Conservation (phyloP, 805 yeast genomes). For the Pichia deserticola region DNA sequence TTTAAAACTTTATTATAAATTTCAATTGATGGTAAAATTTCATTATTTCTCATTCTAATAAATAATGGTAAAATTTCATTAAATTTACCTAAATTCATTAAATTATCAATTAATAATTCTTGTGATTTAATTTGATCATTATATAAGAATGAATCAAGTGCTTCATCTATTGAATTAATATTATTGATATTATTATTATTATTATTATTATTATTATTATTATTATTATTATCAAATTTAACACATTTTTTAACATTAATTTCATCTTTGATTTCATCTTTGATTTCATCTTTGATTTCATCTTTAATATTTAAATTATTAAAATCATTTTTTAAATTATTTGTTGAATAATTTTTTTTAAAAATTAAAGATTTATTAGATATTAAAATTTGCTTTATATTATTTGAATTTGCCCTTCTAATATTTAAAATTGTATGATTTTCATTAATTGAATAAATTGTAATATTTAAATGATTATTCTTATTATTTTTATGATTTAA, state of each 20-base stretch:
- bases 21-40: constrained; percentile 41
- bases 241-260: too few species aligned
- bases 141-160: not conserved
- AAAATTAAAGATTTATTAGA: constrained; percentile 1
- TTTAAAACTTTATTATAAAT: constrained; percentile 47
- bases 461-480: constrained; percentile 26
- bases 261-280: too few species aligned
- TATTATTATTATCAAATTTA: not conserved
- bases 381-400: constrained; percentile 21
- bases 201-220: not conserved
- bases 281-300: not conserved
- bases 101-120: constrained; percentile 19
- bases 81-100: constrained; percentile 17
- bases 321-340: constrained; percentile 14
- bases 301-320: constrained; percentile 9
- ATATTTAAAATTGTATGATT: constrained; percentile 20
- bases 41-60: constrained; percentile 25
- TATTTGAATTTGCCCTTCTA: constrained; percentile 25
- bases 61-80: constrained; percentile 31
- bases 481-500: constrained; percentile 20
- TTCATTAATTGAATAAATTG: constrained; percentile 15
- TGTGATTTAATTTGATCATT: constrained; percentile 13
- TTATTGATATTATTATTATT: not conserved
- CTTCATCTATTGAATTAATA: constrained; percentile 1
- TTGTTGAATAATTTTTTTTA: constrained; percentile 6